Evolutionary conservation across 1,139 yeast species (phyloP), one percentile per base, ranked within the genome.

Genomic region (Geotrichum aggregatum): DNA sequence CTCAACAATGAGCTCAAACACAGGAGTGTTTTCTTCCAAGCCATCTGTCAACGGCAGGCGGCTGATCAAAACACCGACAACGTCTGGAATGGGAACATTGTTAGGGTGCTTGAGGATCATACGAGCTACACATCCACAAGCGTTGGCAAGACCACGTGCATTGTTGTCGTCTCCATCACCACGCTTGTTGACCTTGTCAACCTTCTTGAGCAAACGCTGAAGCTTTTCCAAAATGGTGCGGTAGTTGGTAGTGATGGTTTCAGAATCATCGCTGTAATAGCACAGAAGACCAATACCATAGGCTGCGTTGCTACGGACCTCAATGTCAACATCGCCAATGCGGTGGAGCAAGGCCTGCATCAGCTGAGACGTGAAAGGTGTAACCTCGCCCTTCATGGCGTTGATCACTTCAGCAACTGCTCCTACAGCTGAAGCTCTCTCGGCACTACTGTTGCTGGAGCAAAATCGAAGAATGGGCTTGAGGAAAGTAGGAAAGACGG

Each of bases 71-170:
- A 84, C 86, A 42, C 89, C 88, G 51, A 92, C 69, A 35, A 94
- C 86, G 60, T 83, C 95, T 56, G 78, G 80, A 63, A 89, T 72
- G 56, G 98, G 98, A 59, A 92, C 83, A 44, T 84, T 78, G 52
- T 74, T 74, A 63, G 81, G 82, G 68, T 86, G 79, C 67, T 84
- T 84, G 40, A 87, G 75, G 19, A 87, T 79, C 87, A 92, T 78
- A 72, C 98, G 83, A 30, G 96, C 89, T 56, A 91, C 95, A 78
- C 98, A 92, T 44, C 99, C 99, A 70, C 95, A 86, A 7, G 96
- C 96, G 69, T 92, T 92, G 57, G 98, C 96, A 61, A 82, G 80
- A 13, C 95, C 83, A 72, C 97, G 80, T 70, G 85, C 83, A 60
- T 87, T 80, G 57, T 82, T 86, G 59, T 89, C 96, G 47, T 87